Conservation (phyloP, 106 monocot species). For the Posidonia australis region DNA sequence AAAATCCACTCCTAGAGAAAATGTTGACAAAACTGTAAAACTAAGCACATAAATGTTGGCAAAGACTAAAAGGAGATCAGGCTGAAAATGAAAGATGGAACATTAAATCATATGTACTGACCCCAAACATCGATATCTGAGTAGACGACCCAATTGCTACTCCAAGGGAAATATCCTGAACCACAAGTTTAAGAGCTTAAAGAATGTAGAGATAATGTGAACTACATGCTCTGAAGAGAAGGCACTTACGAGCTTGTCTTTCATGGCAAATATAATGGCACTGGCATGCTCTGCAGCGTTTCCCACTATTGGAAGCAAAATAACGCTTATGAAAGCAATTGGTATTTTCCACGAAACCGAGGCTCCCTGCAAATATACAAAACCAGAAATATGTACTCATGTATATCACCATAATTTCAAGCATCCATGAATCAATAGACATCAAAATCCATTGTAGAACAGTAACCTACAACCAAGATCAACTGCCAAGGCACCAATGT, state of each 20-base stretch:
- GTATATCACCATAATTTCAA: not conserved
- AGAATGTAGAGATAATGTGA: too few relatives aligned
- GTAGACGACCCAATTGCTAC: slow-evolving; percentile 85
- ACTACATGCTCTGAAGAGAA: too few relatives aligned
- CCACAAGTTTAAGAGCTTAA: too few relatives aligned
- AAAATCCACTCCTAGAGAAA: too few relatives aligned
- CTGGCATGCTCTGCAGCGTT: slow-evolving; percentile 91
- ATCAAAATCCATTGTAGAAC: too few relatives aligned
- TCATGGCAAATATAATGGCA: slow-evolving; percentile 22
- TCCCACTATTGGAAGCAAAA: slow-evolving; percentile 73
- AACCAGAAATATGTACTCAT: not conserved
- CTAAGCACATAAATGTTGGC: too few relatives aligned
- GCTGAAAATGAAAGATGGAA: too few relatives aligned
- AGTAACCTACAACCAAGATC: too few relatives aligned
- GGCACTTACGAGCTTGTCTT: slow-evolving; percentile 23
- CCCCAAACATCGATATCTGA: slow-evolving; percentile 85
- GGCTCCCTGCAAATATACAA: not conserved
- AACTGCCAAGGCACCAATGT: too few relatives aligned
- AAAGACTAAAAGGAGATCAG: too few relatives aligned
- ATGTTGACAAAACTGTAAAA: too few relatives aligned
- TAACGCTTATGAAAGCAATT: slow-evolving; percentile 52
- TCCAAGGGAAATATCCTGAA: slow-evolving; percentile 66
- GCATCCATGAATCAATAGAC: too few relatives aligned
- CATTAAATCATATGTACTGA: slow-evolving; percentile 12
- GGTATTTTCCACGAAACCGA: slow-evolving; percentile 17